Conservation (phyloP, 1,284 basidiomycete genomes). For the Peniophora sp. region DNA sequence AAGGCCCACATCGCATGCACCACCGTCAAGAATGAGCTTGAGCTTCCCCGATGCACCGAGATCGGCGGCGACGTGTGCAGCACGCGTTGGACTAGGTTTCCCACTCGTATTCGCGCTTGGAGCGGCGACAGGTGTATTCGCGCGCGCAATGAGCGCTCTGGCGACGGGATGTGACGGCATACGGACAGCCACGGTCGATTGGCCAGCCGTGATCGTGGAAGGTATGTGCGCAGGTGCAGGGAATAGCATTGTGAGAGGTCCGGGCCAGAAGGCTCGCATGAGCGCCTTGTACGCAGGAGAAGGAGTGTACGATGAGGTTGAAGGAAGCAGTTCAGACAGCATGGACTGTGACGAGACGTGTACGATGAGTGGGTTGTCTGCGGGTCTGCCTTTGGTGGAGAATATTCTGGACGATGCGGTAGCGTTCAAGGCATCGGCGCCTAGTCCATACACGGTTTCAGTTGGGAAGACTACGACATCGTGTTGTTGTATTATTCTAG, state of each 20-base stretch:
- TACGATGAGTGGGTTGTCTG: conserved; percentile 97
- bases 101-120: conserved; percentile 96
- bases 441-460: conserved; percentile 97
- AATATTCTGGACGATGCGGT: conserved; percentile 75
- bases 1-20: conserved; percentile 81
- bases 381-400: conserved; percentile 84
- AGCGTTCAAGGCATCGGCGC: conserved; percentile 72
- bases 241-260: conserved; percentile 88
- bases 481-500: conserved; percentile 36
- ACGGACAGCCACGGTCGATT: conserved; percentile 83
- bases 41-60: conserved; percentile 56
- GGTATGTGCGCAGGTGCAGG: conserved; percentile 60
- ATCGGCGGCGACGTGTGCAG: conserved; percentile 80
- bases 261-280: conserved; percentile 90
- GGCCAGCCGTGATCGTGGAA: conserved; percentile 65
- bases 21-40: conserved; percentile 86
- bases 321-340: conserved; percentile 69
- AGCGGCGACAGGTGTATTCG: conserved; percentile 80
- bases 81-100: conserved; percentile 90
- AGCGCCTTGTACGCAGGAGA: conserved; percentile 63
- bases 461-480: conserved; percentile 88
- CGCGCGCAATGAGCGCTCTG: conserved; percentile 76
- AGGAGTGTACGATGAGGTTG: conserved; percentile 37
- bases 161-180: conserved; percentile 95
- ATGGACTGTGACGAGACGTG: conserved; percentile 86